phyloP scores from a whole-genome alignment of 169 alveolate genomes.

The Plasmodium berghei region DNA sequence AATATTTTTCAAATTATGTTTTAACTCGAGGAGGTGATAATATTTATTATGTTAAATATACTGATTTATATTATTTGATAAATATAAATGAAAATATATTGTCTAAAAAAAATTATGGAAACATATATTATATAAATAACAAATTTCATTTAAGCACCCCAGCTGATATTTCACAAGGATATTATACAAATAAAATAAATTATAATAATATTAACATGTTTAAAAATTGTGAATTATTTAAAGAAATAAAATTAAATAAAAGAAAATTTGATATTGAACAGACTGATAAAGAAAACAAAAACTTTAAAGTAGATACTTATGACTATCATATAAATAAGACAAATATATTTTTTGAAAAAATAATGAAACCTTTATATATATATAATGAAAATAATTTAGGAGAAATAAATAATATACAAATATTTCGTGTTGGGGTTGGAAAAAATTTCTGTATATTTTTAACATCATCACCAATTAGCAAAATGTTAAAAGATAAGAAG shows the following conservation, averaged over 20 bases:
- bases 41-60: constrained; percentile 47
- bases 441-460: constrained; percentile 39
- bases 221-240: too few species aligned
- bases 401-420: constrained; percentile 22
- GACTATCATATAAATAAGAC: too few species aligned
- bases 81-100: background rate
- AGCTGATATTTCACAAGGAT: background rate
- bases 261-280: too few species aligned
- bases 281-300: too few species aligned
- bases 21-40: constrained; percentile 70
- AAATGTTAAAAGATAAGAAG: constrained; percentile 61
- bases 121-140: constrained; percentile 14
- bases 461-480: constrained; percentile 59
- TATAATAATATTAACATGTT: too few species aligned
- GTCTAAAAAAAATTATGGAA: background rate
- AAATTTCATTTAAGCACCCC: background rate
- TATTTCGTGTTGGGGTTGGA: constrained; percentile 55
- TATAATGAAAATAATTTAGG: constrained; percentile 2
- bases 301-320: too few species aligned
- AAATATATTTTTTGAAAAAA: background rate
- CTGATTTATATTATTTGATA: constrained; percentile 24
- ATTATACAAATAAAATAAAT: background rate
- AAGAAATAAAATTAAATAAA: too few species aligned
- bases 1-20: constrained; percentile 15
- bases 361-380: constrained; percentile 39